Base-by-base conservation (phyloP, 805 yeast species). In the Spathaspora hagerdaliae region DNA sequence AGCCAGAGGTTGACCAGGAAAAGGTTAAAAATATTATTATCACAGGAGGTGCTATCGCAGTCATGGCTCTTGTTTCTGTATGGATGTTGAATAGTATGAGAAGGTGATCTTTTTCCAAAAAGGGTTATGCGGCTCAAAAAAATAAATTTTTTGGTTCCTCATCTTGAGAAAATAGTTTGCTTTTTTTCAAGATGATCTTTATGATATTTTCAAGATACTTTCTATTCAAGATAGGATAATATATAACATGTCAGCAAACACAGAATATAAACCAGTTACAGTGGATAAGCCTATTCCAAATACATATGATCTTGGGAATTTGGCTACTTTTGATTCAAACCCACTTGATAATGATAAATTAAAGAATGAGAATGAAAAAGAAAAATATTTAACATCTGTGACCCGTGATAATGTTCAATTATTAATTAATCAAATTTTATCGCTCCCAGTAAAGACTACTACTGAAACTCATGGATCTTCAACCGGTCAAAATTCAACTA, bases 321-420 rank as follows among this genome's bases (percentile, higher is more conserved):
- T 94, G 45, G 85, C 97, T 5, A 87, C 87, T 2, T 91, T 88
- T 60, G 98, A 92, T 66, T 74, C 91, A 33, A 91, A 89, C 64
- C 96, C 96, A 15, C 67, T 92, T 52, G 95, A 87, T 53, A 72
- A 74, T 36, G 70, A 71, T 12, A 74, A 79, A 52, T 67, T 88
- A 42, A 75, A 75, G 31, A 77, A 84, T 55, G 74, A 76, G 14
- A 59, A 60, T 35, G 71, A 75, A 38, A 81, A 79, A 57, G 96
- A 90, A 63, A 76, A 70, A 40, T 78, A 84, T 50, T 69, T 94
- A 49, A 73, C 75, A 43, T 68, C 78, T 6, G 71, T 81, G 14
- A 81, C 97, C 33, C 82, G 99, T 71, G 99, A 92, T 59, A 91
- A 94, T 64, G 88, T 87, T 27, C 99, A 94, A 69, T 75, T 92